Conservation (phyloP, 345 rosid genomes). For the Nephelium lappaceum region DNA sequence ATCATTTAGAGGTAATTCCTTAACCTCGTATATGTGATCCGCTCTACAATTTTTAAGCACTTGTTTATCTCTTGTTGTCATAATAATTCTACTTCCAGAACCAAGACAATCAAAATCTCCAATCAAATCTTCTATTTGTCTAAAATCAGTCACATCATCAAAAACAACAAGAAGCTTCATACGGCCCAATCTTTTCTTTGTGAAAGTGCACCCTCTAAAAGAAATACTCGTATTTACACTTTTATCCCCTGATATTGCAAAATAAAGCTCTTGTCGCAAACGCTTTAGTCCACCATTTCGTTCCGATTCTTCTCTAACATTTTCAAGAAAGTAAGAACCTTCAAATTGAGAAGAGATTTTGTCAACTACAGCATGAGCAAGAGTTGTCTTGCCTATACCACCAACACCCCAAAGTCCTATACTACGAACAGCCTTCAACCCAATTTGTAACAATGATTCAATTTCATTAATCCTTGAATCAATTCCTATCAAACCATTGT, state of each 20-base stretch:
- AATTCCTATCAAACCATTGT: not conserved
- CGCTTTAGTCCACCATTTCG: too few relatives aligned
- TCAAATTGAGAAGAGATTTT: slow-evolving; percentile 13
- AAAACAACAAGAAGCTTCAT: slow-evolving; percentile 21
- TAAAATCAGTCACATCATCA: slow-evolving; percentile 21
- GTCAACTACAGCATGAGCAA: slow-evolving; percentile 17
- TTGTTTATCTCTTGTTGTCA: slow-evolving; percentile 13
- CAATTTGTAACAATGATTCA: not conserved
- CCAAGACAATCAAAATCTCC: slow-evolving; percentile 15
- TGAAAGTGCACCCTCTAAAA: not conserved
- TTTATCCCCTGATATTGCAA: not conserved
- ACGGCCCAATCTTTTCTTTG: slow-evolving; percentile 6
- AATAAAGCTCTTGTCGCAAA: not conserved
- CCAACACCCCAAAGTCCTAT: slow-evolving; percentile 21
- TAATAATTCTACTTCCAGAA: slow-evolving; percentile 22
- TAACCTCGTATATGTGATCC: not conserved
- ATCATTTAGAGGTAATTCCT: not conserved
- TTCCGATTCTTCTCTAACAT: not conserved
- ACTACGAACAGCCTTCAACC: not conserved
- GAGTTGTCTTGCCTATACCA: slow-evolving; percentile 29
- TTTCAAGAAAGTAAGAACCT: not conserved
- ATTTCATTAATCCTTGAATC: not conserved
- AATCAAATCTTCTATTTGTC: slow-evolving; percentile 18
- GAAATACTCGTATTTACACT: not conserved
- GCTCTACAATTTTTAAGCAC: not conserved